phyloP scores from a whole-genome alignment of 169 alveolate species.

The Plasmodium inui region DNA sequence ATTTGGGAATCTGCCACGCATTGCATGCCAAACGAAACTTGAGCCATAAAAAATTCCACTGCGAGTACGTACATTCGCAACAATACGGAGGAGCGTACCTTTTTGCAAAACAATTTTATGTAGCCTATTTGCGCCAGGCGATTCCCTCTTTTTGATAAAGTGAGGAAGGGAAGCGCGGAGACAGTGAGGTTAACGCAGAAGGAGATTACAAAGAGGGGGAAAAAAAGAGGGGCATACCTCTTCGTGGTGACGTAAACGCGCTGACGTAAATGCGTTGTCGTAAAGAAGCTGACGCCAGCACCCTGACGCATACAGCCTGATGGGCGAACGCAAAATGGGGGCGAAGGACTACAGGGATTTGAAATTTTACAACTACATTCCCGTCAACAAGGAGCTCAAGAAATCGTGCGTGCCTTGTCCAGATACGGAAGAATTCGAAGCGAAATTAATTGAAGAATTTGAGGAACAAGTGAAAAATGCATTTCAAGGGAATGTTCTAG shows the following conservation, averaged over 20 bases:
- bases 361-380: constrained; percentile 79
- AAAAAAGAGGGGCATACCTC: not conserved
- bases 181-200: not conserved
- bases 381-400: constrained; percentile 74
- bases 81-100: not conserved
- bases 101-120: not conserved
- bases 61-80: not conserved
- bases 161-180: not conserved
- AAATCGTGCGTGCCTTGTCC: constrained; percentile 78
- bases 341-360: constrained; percentile 29
- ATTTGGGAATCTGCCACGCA: not conserved
- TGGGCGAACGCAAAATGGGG: constrained; percentile 30
- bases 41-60: not conserved
- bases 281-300: not conserved
- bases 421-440: constrained; percentile 76
- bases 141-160: not conserved
- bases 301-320: not conserved
- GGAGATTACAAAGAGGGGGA: not conserved
- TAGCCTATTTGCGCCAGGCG: not conserved
- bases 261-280: not conserved
- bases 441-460: constrained; percentile 73
- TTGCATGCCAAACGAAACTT: not conserved
- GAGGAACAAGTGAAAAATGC: constrained; percentile 69
- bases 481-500: constrained; percentile 75
- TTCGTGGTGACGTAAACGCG: not conserved